A percentile compares a stretch with the other conserved stretches of the same genome.
Conservation (phyloP, 768 basidiomycete genomes). For the Boletus huronensis region DNA sequence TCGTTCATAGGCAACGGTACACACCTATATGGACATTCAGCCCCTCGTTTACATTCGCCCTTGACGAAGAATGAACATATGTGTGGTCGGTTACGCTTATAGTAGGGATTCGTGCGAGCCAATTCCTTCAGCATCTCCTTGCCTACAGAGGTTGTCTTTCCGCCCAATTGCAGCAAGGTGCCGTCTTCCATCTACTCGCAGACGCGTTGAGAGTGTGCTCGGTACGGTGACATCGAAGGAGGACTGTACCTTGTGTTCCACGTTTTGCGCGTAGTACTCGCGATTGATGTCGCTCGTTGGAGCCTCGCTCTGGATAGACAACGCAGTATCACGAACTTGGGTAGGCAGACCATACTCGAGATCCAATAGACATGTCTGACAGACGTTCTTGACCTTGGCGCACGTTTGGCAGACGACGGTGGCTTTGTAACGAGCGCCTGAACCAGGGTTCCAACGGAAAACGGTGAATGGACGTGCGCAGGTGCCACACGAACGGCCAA, state of each 20-base stretch:
- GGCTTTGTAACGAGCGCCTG: constrained; percentile 91
- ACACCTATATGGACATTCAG: constrained; percentile 86
- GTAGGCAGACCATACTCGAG: constrained; percentile 95
- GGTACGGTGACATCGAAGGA: neutral
- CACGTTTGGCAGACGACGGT: constrained; percentile 98
- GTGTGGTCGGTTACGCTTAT: constrained; percentile 94
- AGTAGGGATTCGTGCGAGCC: constrained; percentile 93
- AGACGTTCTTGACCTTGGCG: constrained; percentile 93
- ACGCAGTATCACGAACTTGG: constrained; percentile 94
- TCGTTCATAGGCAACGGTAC: constrained; percentile 12
- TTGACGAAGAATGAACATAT: constrained; percentile 94
- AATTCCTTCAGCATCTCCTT: constrained; percentile 97
- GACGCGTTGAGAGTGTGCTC: neutral
- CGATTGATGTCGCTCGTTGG: constrained; percentile 97
- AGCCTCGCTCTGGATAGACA: constrained; percentile 80
- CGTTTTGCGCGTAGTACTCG: constrained; percentile 91
- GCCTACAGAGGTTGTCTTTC: constrained; percentile 71
- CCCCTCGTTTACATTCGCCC: constrained; percentile 89
- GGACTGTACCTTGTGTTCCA: constrained; percentile 67
- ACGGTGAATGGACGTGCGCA: constrained; percentile 96
- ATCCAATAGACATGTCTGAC: constrained; percentile 96
- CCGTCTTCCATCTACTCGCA: constrained; percentile 57
- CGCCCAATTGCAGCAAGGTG: constrained; percentile 50
- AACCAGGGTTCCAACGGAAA: constrained; percentile 97
- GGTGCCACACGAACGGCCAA: constrained; percentile 93